These are phyloP conservation scores for Butyriboletus regius DNA, from an alignment of 1,284 basidiomycete species.

Conservation along the genomic window DNA sequence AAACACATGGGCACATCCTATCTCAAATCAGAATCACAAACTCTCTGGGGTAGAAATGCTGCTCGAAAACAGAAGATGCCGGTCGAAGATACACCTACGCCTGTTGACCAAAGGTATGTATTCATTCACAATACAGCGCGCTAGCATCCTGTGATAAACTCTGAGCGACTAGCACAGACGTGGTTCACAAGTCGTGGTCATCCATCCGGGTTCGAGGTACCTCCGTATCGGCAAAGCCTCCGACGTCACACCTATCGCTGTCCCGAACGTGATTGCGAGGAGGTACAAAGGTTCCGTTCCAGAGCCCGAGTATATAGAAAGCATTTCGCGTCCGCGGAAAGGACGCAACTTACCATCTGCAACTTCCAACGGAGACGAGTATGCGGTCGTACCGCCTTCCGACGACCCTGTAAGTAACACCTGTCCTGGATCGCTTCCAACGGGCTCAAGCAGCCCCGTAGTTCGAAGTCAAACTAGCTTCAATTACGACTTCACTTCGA, in stretches of 20 bases:
- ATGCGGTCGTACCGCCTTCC: slow-evolving; percentile 38
- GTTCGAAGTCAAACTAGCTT: slow-evolving; percentile 68
- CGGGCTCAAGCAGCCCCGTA: slow-evolving; percentile 25
- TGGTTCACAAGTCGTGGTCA: slow-evolving; percentile 74
- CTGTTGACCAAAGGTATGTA: slow-evolving; percentile 41
- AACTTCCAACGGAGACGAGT: slow-evolving; percentile 39
- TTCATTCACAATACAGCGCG: slow-evolving; percentile 2
- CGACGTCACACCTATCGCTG: slow-evolving; percentile 69
- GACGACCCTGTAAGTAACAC: slow-evolving; percentile 54
- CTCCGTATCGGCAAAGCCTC: slow-evolving; percentile 84
- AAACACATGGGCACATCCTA: slow-evolving; percentile 70
- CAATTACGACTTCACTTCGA: slow-evolving; percentile 67
- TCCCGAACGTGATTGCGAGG: slow-evolving; percentile 76
- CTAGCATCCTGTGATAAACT: slow-evolving; percentile 14
- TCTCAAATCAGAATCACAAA: slow-evolving; percentile 62
- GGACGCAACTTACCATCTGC: slow-evolving; percentile 23
- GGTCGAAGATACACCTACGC: slow-evolving; percentile 35
- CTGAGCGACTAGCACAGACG: slow-evolving; percentile 42
- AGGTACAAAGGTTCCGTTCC: slow-evolving; percentile 45
- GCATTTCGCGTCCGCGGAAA: slow-evolving; percentile 47
- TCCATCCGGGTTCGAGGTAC: slow-evolving; percentile 87
- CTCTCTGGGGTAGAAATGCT: slow-evolving; percentile 64
- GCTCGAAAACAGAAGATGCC: slow-evolving; percentile 41
- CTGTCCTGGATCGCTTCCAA: not conserved
- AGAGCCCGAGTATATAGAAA: slow-evolving; percentile 39